phyloP scores from a whole-genome alignment of 2,329 filamentous ascomycete species.

The Ophiostoma australiae region DNA sequence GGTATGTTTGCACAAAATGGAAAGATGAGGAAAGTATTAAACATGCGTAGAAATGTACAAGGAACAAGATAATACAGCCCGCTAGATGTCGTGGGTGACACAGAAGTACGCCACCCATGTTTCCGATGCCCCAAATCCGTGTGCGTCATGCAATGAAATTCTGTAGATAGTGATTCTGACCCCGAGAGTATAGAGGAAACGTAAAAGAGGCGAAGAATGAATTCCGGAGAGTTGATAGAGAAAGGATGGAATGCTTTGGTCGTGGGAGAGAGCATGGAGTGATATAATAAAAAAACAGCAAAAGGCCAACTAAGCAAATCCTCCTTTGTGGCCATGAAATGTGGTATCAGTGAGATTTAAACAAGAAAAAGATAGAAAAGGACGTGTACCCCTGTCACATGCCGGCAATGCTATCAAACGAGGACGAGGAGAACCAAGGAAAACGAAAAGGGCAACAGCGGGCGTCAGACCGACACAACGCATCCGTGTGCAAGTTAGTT shows the following conservation, averaged over 20 bases:
- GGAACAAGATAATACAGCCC: not conserved
- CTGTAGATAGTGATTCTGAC: not conserved
- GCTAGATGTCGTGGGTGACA: not conserved
- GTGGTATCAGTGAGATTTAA: slow-evolving; percentile 12
- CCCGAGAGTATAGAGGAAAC: not conserved
- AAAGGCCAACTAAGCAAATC: slow-evolving; percentile 3
- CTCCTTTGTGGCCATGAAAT: slow-evolving; percentile 14
- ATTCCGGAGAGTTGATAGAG: not conserved
- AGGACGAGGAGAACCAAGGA: not conserved
- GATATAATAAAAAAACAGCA: not conserved
- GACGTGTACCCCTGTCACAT: not conserved
- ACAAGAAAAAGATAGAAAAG: not conserved
- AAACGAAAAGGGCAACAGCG: not conserved
- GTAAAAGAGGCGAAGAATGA: not conserved
- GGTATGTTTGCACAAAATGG: not conserved
- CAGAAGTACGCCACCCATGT: not conserved
- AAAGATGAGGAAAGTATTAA: not conserved
- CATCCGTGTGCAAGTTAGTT: not conserved
- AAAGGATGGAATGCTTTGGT: not conserved
- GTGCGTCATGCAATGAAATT: not conserved
- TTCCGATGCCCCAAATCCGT: not conserved
- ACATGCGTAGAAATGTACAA: not conserved
- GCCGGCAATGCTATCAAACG: not conserved
- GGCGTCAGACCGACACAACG: not conserved
- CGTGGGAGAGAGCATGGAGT: not conserved